Evolutionary conservation across 192 early-diverging fungal genomes (phyloP), one percentile per base, ranked within the genome.

Genomic region (Coemansia guatemalensis): DNA sequence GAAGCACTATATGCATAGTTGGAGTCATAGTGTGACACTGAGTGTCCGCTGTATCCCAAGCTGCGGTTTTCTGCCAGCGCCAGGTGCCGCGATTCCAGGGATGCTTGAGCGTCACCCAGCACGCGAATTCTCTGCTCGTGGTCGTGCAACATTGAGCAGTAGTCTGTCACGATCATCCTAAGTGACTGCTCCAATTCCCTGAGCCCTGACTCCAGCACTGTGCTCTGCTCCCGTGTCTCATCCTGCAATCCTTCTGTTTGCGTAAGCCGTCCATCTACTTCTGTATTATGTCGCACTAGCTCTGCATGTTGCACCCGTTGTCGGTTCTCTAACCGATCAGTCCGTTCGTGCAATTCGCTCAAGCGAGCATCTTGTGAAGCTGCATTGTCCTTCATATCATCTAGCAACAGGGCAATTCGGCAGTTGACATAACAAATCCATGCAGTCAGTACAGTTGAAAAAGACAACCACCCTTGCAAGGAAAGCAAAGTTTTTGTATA

Each of bases 51-150:
- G 12, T 17, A 44, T 44, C 9, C 14, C 39, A 44, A 44, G 1
- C 14, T 12, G 14, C 17, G 39, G 9, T 17, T 44, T 4, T 44
- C 39, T 44, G 39, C 39, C 39, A 44, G 9, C 44, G 9, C 47
- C 26, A 35, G 24, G 1, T 53, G 26, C 30, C 63, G 71, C 5
- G 65, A 58, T 29, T 68, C 71, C n/a, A 68, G 50, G 12, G 67
- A 48, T 12, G 71, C 60, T n/a, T 73, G 71, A 54, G 48, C 60
- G 7, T 69, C 67, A 26, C 60, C 59, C 21, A 73, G 63, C 44
- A 50, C 18, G 2, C 76, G 56, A 17, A 78, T 69, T 4, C 67
- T 32, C 64, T 73, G 70, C 52, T 78, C 76, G n/a, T 78, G 76
- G 11, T 73, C 70, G 35, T 67, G 56, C 23, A 78, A 60, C 76